Evolutionary conservation across 441 rosid species (phyloP), one percentile per base, ranked within the genome.

Genomic region (Sinapis alba): DNA sequence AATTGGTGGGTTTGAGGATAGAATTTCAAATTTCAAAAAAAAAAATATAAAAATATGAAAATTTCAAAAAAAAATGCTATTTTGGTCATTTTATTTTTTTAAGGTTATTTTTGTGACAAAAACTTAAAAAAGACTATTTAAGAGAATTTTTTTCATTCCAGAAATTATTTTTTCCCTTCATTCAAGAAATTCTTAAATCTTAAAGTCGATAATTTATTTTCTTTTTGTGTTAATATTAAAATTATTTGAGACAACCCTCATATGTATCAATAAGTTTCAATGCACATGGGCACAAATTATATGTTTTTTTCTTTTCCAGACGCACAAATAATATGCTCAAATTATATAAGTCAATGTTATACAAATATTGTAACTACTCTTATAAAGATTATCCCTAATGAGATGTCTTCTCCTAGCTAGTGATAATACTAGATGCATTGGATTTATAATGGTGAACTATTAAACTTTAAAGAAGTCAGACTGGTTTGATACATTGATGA

Each of bases 201-300:
- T 47, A 47, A 13, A 26, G 7, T 16, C 2, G 6, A 47, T 24
- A 8, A 11, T 2, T 9, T 8, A 19, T 19, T n/a, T 7, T 0
- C 1, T 53, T 54, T 11, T 54, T 11, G 2, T 20, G 7, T 4
- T 23, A 2, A 23, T 3, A 56, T 23, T 5, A 21, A 54, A 54
- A 53, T 8, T 20, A 23, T 63, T 11, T 36, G 27, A 51, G 61
- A 51, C 32, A 51, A 7, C 61, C 6, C 28, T 13, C 61, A 19
- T 19, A 51, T 12, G 45, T 66, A 66, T 50, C 59, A 66, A 27
- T 45, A 45, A 30, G 47, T 67, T 7, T 51, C n/a, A 51, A 30
- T 51, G 47, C 71, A 67, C 71, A 51, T 67, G 47, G 71, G 12
- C 12, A 66, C 45, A 28, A 12, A 16, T 43, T 15, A 4, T 51